phyloP scores from a whole-genome alignment of 176 grass and related monocot species.

The Carex kokanica region DNA sequence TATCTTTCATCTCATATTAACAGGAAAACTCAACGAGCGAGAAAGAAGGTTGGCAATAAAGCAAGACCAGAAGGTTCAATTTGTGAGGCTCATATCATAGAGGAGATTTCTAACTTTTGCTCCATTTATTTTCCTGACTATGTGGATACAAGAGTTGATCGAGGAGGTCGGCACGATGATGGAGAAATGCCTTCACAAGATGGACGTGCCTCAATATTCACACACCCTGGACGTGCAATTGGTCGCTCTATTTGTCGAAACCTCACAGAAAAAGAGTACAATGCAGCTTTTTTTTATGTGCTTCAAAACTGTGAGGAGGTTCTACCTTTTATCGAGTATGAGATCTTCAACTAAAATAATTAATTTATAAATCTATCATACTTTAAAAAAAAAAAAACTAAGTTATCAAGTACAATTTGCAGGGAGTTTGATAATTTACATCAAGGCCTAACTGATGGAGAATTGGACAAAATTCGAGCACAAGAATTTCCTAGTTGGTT shows the following conservation, averaged over 20 bases:
- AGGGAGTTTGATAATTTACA: not conserved
- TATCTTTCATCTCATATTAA: not conserved
- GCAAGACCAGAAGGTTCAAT: constrained; percentile 19
- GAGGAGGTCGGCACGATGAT: constrained; percentile 10
- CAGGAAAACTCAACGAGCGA: not conserved
- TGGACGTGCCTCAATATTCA: not conserved
- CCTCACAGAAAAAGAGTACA: constrained; percentile 3
- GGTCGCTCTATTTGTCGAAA: not conserved
- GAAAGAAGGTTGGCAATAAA: constrained; percentile 19
- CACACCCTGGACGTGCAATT: not conserved
- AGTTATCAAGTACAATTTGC: not conserved
- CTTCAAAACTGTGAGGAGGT: constrained; percentile 23
- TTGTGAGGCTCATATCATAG: constrained; percentile 3
- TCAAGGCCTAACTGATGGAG: not conserved
- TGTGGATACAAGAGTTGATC: not conserved
- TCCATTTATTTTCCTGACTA: not conserved
- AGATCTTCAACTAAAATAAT: not conserved
- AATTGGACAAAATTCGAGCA: not conserved
- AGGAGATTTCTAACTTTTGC: constrained; percentile 28
- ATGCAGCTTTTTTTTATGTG: constrained; percentile 19
- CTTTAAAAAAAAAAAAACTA: not conserved
- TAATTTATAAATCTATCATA: not conserved
- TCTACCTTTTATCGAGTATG: constrained; percentile 10
- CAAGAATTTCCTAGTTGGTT: constrained; percentile 21
- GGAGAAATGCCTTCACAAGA: not conserved